Evolutionary conservation across 768 basidiomycete genomes (phyloP).

Genomic region (Pulveroboletus sp.): DNA sequence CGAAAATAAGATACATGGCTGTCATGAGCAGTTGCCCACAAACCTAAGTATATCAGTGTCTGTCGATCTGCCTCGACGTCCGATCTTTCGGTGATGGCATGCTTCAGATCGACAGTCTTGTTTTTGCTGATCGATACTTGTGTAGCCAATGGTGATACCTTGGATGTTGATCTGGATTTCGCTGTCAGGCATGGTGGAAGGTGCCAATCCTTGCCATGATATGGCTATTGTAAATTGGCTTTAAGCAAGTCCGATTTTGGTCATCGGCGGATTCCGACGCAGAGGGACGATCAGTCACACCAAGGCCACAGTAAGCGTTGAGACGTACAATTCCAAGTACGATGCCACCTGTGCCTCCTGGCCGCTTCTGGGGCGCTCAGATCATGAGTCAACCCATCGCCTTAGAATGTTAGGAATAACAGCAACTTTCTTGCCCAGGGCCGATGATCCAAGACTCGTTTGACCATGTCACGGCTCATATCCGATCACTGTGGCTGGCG

Average conservation of each 20-base stretch:
- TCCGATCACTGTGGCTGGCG: no score
- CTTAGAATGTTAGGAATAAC: no score
- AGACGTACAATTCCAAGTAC: conserved; percentile 56
- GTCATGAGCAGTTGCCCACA: conserved; percentile 21
- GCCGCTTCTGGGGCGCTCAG: no score
- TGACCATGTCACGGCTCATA: no score
- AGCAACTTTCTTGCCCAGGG: no score
- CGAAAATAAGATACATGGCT: background rate
- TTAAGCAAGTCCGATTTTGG: conserved; percentile 42
- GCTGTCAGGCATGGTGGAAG: conserved; percentile 52
- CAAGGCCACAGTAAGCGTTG: conserved; percentile 35
- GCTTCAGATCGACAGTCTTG: conserved; percentile 94
- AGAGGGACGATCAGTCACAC: conserved; percentile 42
- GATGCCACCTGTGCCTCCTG: no score
- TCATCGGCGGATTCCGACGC: conserved; percentile 52
- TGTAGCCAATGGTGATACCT: conserved; percentile 89
- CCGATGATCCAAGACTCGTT: no score
- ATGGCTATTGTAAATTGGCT: conserved; percentile 9
- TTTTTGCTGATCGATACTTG: conserved; percentile 77
- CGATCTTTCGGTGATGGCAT: conserved; percentile 79
- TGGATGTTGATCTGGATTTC: conserved; percentile 71
- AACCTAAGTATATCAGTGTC: conserved; percentile 89
- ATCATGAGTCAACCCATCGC: no score
- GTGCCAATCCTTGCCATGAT: background rate
- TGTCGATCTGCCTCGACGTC: conserved; percentile 87